These are phyloP conservation scores for Asparagopsis taxiformis DNA, from an alignment of 31 red algal species.

Conservation along the genomic window DNA sequence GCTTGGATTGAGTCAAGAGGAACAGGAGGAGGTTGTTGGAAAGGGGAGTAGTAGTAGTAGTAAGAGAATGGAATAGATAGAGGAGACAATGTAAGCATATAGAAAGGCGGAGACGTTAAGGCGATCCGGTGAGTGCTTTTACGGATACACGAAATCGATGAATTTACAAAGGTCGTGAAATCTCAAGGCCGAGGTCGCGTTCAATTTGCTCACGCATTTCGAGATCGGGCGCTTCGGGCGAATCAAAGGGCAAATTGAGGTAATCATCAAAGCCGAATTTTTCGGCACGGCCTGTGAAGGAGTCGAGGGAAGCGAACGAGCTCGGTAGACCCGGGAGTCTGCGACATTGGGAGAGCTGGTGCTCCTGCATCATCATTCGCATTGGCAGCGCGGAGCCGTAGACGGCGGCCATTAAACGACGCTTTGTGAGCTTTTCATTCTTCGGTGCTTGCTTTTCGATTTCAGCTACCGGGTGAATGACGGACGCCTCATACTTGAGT, in stretches of 20 bases:
- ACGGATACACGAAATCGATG: too few species aligned
- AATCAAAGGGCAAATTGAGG: constrained; percentile 39
- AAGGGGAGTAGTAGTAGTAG: constrained; percentile 1
- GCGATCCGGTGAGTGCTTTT: too few species aligned
- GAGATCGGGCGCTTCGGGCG: constrained; percentile 28
- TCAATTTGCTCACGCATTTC: constrained; percentile 41
- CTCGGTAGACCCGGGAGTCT: constrained; percentile 67
- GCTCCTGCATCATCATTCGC: constrained; percentile 65
- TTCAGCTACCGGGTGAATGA: constrained; percentile 42
- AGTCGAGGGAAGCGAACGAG: constrained; percentile 58
- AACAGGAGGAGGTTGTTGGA: constrained; percentile 59
- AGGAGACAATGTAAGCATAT: too few species aligned
- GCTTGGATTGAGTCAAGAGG: constrained; percentile 82
- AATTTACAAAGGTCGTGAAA: too few species aligned
- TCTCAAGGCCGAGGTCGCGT: constrained; percentile 28
- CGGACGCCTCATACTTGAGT: constrained; percentile 58
- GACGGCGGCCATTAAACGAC: constrained; percentile 64
- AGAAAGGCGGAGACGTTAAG: too few species aligned
- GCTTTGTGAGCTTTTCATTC: constrained; percentile 42
- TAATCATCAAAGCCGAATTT: constrained; percentile 78
- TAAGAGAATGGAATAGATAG: background rate
- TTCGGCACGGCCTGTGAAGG: constrained; percentile 53
- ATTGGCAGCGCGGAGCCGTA: constrained; percentile 70
- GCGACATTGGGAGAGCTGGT: constrained; percentile 74
- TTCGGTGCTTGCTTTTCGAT: constrained; percentile 11